Evolutionary conservation across 345 rosid genomes (phyloP), one percentile per base, ranked within the genome.

Genomic region (Luvunga scandens): DNA sequence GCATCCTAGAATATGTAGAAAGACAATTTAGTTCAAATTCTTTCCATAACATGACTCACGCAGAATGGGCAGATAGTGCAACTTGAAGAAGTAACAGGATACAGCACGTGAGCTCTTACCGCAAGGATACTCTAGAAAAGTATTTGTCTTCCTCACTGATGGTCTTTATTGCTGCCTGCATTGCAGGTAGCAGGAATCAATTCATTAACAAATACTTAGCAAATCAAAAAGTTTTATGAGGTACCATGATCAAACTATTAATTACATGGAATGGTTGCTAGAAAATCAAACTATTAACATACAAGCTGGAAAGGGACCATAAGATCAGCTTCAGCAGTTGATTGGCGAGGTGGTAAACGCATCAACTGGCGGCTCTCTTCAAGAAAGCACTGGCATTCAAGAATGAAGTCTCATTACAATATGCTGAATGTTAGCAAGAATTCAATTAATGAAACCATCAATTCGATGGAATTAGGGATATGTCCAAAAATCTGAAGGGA

Each of bases 291-390:
- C 71, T 39, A 75, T 70, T 72, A 70, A 87, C 92, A 86, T 89
- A 94, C 99, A 89, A 95, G 79, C 91, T 90, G 98, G 81, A 95
- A 95, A 33, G 99, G 97, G 81, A 95, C 88, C 96, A 90, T 88
- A 69, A 95, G 97, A 88, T 95, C 99, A 88, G 98, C 93, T 87
- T 91, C 98, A 62, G 97, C 99, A 81, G 97, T 91, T 73, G 97
- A 90, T 81, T 92, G 99, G 72, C 94, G 98, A 75, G 98, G 99
- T 27, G 99, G 98, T 78, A 95, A 85, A 76, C 97, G 94, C 99
- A 95, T 95, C 84, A 95, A 82, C 77, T 85, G 94, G 45, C 95
- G 91, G 84, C 99, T 90, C 85, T 94, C 99, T 92, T 95, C 98
- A 69, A 95, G 92, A 84, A 95, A 95, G 81, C 97, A 94, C 99